Base-by-base conservation (phyloP, 2,329 filamentous ascomycete genomes). In the Botryotinia narcissicola region DNA sequence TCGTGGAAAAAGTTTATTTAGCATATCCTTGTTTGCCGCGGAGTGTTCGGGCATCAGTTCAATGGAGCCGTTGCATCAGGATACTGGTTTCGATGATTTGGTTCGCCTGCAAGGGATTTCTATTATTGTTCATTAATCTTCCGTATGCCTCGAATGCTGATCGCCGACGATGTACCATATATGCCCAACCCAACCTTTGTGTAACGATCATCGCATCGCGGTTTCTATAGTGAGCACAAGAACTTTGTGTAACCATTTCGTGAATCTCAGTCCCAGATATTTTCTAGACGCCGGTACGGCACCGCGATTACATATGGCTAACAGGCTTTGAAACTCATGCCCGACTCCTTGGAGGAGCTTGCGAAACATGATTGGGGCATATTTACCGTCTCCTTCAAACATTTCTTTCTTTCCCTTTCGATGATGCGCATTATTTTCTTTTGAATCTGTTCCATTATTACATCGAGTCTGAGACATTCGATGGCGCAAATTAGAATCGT, bases 1-100 rank as follows among this genome's bases (percentile, higher is more conserved):
- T 61, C 35, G 59, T 37, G 42, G 42, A 32, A 64, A 32, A 42
- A 44, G 20, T 46, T 35, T 46, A 32, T 46, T 46, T 4, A 10
- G 10, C 44, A 4, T 63, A 63, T 63, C 62, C 62, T 46, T 46
- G 62, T 64, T 64, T 64, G 62, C 29, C 62, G 62, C 62, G 42
- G 42, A 46, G 3, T 35, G 22, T 64, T 64, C 62, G 62, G 40
- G 62, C 62, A 64, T 25, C 62, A 64, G 37, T 42, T 42, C 35
- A n/a, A 61, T 62, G 37, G 37, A 44, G 61, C 37, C 61, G 37
- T 63, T 18, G 61, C 40, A 63, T 63, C 61, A 37, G 25, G 25
- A 63, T 63, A 63, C 61, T 40, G 25, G 40, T 44, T 63, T 42
- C 40, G 14, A 42, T 63, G 60, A 16, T 62, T 25, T 40, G 59